These are phyloP conservation scores for Xylaria sp. DNA, from an alignment of 2,329 filamentous ascomycete species.

Conservation along the genomic window DNA sequence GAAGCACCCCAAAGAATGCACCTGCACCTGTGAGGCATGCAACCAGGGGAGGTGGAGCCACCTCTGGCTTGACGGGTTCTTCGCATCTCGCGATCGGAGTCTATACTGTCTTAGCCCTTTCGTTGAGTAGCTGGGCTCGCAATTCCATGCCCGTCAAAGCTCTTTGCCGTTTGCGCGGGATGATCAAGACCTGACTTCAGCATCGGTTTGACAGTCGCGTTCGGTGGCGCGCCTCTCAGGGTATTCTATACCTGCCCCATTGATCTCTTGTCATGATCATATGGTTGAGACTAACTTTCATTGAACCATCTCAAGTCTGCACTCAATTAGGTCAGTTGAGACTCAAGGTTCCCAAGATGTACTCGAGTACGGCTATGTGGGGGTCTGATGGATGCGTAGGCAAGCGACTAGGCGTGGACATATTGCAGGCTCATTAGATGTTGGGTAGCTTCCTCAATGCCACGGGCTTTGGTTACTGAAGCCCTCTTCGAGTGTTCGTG, in stretches of 20 bases:
- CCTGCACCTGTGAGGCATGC: conserved; percentile 28
- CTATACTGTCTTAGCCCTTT: conserved; percentile 22
- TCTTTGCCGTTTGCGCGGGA: conserved; percentile 4
- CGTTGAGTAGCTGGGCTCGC: conserved; percentile 1
- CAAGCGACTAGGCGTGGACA: conserved; percentile 20
- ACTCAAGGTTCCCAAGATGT: conserved; percentile 19
- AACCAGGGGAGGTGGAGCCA: conserved; percentile 16
- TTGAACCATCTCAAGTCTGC: conserved; percentile 1
- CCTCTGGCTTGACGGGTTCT: conserved; percentile 22
- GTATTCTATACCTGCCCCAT: conserved; percentile 25
- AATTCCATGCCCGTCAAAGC: conserved; percentile 13
- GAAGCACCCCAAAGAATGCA: conserved; percentile 29
- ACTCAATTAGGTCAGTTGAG: conserved; percentile 3
- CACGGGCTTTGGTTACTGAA: conserved; percentile 72
- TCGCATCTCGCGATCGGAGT: conserved; percentile 20
- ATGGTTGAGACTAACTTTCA: conserved; percentile 1
- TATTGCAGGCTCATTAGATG: conserved; percentile 25
- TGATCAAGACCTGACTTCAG: conserved; percentile 11
- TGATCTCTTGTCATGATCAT: conserved; percentile 15
- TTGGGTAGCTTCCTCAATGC: conserved; percentile 66
- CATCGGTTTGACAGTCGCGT: conserved; percentile 16
- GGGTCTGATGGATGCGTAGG: conserved; percentile 23
- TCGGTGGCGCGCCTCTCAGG: conserved; percentile 20
- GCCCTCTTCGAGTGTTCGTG: conserved; percentile 91
- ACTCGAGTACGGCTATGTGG: conserved; percentile 30